A percentile compares a stretch with the other conserved stretches of the same genome.
Evolutionary conservation across 345 rosid genomes (phyloP).

Genomic region (Ceriops zippeliana): DNA sequence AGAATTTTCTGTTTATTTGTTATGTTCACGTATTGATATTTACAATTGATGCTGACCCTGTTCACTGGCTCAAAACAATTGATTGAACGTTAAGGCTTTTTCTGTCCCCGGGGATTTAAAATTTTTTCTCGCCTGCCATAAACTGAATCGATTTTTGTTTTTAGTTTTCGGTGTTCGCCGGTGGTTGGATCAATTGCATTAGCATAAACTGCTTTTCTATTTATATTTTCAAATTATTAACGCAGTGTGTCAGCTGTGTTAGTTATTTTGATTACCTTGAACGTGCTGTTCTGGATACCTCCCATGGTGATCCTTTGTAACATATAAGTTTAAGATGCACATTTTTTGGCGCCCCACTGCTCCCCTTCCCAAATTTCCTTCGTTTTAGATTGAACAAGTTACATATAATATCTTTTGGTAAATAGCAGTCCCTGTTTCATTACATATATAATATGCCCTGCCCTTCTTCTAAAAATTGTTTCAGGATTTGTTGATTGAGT

Average conservation of each 20-base stretch:
- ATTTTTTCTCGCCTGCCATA: not conserved
- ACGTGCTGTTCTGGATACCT: not conserved
- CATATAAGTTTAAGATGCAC: not conserved
- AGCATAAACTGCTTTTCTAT: not conserved
- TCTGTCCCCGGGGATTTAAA: not conserved
- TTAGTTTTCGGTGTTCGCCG: not conserved
- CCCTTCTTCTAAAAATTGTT: slow-evolving; percentile 1
- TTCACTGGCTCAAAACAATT: not conserved
- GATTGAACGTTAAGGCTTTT: not conserved
- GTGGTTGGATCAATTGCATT: not conserved
- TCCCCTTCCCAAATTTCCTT: not conserved
- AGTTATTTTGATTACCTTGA: not conserved
- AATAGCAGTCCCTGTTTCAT: not conserved
- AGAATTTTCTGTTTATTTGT: too few relatives aligned
- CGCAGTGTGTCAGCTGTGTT: not conserved
- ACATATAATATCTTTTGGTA: not conserved
- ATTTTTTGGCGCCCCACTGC: too few relatives aligned
- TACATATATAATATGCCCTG: not conserved
- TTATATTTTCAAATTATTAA: not conserved
- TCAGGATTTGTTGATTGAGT: slow-evolving; percentile 11
- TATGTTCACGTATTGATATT: too few relatives aligned
- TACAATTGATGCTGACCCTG: too few relatives aligned
- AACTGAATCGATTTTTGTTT: not conserved
- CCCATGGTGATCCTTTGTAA: not conserved
- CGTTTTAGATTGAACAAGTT: not conserved